phyloP scores from a whole-genome alignment of 768 basidiomycete species.

The Agrocybe pediades region DNA sequence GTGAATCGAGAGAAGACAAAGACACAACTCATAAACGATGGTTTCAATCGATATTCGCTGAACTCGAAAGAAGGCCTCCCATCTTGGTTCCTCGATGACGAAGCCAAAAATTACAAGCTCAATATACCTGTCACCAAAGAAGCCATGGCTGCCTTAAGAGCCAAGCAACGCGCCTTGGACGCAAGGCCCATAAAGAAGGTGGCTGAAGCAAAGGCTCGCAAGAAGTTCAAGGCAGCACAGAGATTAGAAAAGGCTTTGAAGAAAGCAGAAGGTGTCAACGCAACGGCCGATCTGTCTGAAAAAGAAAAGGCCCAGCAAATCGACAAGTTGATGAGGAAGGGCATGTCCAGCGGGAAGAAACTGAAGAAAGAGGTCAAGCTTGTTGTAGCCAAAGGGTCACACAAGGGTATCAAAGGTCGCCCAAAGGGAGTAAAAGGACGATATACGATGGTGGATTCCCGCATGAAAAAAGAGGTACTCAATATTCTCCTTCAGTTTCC shows the following conservation, averaged over 20 bases:
- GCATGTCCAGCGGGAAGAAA: conserved; percentile 67
- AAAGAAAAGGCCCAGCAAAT: conserved; percentile 93
- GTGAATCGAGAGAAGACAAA: conserved; percentile 90
- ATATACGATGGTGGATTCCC: conserved; percentile 91
- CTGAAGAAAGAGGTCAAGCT: conserved; percentile 77
- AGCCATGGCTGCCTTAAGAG: conserved; percentile 81
- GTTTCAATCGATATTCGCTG: conserved; percentile 92
- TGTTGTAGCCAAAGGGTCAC: conserved; percentile 89
- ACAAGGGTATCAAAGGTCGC: conserved; percentile 88
- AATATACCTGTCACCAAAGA: conserved; percentile 98
- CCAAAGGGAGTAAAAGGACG: conserved; percentile 96
- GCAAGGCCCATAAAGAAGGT: conserved; percentile 99
- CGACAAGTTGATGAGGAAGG: conserved; percentile 86
- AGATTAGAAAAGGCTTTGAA: conserved; percentile 90
- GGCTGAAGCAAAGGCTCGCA: conserved; percentile 96
- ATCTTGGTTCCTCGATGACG: conserved; percentile 97
- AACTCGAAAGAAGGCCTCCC: conserved; percentile 92
- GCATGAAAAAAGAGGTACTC: conserved; percentile 89
- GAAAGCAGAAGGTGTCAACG: conserved; percentile 92
- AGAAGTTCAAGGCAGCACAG: conserved; percentile 87
- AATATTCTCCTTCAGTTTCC: not conserved
- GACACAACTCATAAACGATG: conserved; percentile 89
- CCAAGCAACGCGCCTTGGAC: conserved; percentile 91
- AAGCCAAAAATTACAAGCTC: conserved; percentile 87
- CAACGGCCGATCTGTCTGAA: conserved; percentile 90